Percentiles rank a stretch among this genome's conserved stretches.
Conservation (phyloP, 2,329 filamentous ascomycete species). For the Lachnellula cervina region DNA sequence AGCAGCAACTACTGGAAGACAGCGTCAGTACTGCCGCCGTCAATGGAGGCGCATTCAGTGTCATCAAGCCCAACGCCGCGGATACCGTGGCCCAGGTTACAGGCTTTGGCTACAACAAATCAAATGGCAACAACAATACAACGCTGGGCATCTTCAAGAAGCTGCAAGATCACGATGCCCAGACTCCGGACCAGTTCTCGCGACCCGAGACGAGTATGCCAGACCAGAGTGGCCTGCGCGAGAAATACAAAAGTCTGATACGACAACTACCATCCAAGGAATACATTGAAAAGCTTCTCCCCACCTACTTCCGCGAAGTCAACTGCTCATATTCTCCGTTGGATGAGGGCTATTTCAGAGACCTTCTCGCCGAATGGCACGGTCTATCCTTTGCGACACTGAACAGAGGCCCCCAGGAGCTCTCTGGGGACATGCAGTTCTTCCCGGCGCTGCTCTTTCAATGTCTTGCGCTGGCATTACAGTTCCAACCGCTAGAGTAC, state of each 20-base stretch:
- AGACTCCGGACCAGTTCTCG: conserved; percentile 24
- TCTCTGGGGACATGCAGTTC: conserved; percentile 47
- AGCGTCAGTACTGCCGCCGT: conserved; percentile 14
- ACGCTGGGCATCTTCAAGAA: conserved; percentile 52
- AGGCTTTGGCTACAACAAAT: conserved; percentile 49
- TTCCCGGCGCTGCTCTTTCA: conserved; percentile 59
- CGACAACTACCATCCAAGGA: conserved; percentile 51
- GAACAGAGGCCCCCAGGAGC: conserved; percentile 44
- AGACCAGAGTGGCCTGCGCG: conserved; percentile 40
- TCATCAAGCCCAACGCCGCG: conserved; percentile 20
- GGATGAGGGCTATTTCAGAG: conserved; percentile 48
- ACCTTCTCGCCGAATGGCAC: conserved; percentile 51
- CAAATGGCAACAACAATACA: conserved; percentile 43
- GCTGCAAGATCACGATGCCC: conserved; percentile 43
- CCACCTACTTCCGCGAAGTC: conserved; percentile 51
- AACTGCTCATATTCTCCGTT: conserved; percentile 56
- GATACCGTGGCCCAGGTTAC: conserved; percentile 26
- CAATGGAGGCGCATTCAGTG: conserved; percentile 13
- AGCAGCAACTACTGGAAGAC: conserved; percentile 28
- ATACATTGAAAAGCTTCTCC: conserved; percentile 50
- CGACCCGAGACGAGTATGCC: conserved; percentile 23
- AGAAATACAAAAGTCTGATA: conserved; percentile 55
- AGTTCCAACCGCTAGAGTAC: conserved; percentile 45
- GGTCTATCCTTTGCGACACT: conserved; percentile 48
- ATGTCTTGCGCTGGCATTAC: conserved; percentile 49